A percentile compares a stretch with the other conserved stretches of the same genome.
phyloP scores from a whole-genome alignment of 169 alveolate genomes.

The Plasmodium knowlesi region DNA sequence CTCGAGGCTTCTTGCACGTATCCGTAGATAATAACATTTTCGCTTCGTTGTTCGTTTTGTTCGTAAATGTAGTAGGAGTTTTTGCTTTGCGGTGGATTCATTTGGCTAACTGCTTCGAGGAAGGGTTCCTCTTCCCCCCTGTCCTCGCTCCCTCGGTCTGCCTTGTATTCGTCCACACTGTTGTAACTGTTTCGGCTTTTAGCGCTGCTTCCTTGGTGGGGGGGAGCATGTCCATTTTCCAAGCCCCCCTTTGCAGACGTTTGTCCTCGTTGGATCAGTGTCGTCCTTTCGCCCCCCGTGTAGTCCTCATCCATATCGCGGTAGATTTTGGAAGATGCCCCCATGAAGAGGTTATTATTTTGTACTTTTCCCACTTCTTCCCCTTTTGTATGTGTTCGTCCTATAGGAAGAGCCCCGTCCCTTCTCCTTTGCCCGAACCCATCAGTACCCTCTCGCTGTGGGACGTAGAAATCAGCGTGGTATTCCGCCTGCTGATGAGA shows the following conservation, averaged over 20 bases:
- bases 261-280: neutral
- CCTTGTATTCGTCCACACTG: neutral
- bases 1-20: constrained; percentile 1
- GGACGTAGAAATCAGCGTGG: neutral
- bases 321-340: neutral
- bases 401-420: neutral
- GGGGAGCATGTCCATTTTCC: neutral
- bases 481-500: neutral
- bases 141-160: neutral
- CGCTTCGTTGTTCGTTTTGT: neutral
- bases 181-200: neutral
- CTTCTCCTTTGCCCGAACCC: neutral
- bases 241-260: neutral
- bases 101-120: neutral
- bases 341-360: neutral
- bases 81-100: neutral
- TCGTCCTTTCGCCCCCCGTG: neutral
- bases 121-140: neutral
- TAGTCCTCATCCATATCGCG: neutral
- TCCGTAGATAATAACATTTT: constrained; percentile 63
- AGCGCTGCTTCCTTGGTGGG: too few relatives aligned
- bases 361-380: neutral
- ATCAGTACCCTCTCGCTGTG: neutral
- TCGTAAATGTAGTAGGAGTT: neutral
- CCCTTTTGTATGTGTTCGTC: neutral